Percentiles rank a stretch among this genome's conserved stretches.
Conservation (phyloP, 805 yeast genomes). For the Barnettozyma sp. region DNA sequence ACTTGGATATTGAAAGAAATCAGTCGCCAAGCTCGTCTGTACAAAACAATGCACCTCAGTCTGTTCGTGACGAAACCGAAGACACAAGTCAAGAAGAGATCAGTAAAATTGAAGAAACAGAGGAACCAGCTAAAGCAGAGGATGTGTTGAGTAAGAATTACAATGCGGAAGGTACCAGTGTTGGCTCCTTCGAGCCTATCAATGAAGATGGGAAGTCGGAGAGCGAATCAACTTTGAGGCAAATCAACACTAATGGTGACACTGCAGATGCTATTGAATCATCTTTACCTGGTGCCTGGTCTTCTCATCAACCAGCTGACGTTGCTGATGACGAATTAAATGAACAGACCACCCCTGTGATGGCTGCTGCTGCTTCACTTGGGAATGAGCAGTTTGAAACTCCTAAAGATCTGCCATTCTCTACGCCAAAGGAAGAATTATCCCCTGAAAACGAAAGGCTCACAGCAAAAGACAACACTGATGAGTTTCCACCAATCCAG, state of each 20-base stretch:
- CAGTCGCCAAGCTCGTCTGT: constrained; percentile 85
- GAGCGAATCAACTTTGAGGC: constrained; percentile 13
- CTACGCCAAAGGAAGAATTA: constrained; percentile 1
- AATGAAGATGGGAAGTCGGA: constrained; percentile 16
- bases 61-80: constrained; percentile 60
- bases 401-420: constrained; percentile 1
- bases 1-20: constrained; percentile 43
- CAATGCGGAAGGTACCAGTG: constrained; percentile 23
- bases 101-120: constrained; percentile 19
- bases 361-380: constrained; percentile 13
- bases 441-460: not conserved
- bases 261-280: constrained; percentile 21
- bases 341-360: constrained; percentile 10
- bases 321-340: not conserved
- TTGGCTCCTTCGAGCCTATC: constrained; percentile 9
- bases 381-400: constrained; percentile 9
- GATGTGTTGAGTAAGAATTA: constrained; percentile 28
- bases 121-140: constrained; percentile 25
- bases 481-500: constrained; percentile 58
- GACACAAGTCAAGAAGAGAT: constrained; percentile 22
- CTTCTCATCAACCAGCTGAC: not conserved
- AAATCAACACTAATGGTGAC: constrained; percentile 1
- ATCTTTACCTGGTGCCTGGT: constrained; percentile 28
- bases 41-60: constrained; percentile 84
- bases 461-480: constrained; percentile 25